Evolutionary conservation across 768 basidiomycete species (phyloP), one percentile per base, ranked within the genome.

Genomic region (Pluteus cervinus): DNA sequence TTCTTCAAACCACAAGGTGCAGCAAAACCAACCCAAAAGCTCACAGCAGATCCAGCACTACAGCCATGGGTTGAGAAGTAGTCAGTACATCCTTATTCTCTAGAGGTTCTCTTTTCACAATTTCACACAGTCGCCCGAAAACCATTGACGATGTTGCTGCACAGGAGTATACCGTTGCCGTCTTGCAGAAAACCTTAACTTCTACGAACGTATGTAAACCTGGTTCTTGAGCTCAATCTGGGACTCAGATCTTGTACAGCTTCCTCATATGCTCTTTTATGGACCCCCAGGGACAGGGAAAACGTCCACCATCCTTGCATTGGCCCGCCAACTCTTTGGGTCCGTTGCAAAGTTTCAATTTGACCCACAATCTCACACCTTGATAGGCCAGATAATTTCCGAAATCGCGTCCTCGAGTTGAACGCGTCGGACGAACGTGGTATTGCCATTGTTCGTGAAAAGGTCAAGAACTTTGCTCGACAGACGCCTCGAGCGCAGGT

Each of bases 51-150:
- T 39, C 78, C 78, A 9, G 68, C 65, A 15, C 57, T 78, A 25
- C 88, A 91, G 54, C 91, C 96, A 44, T 99, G 96, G 96, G 92
- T 99, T 0, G 96, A 99, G 65, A 97, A 97, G 76, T 99, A 98
- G 92, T 93, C 28, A 34, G 78, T 62, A 7, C 23, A 10, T 6
- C n/a, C n/a, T 26, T 2, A 22, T 28, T n/a, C 32, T 36, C 11
- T 9, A 6, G 5, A 18, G 18, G 30, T 30, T 24, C 33, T 31
- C 28, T n/a, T 16, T 43, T 25, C 41, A 36, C 38, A 21, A 36
- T 18, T 14, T 28, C 24, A 33, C 18, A 24, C 54, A 97, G 92
- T 57, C 87, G 96, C 35, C 96, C 96, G 33, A 90, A 89, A 62
- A 97, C 93, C 15, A 97, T 99, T 45, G 90, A 96, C 52, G 96